Base-by-base conservation (phyloP, 2,329 filamentous ascomycete species). In the Grosmannia serpens region DNA sequence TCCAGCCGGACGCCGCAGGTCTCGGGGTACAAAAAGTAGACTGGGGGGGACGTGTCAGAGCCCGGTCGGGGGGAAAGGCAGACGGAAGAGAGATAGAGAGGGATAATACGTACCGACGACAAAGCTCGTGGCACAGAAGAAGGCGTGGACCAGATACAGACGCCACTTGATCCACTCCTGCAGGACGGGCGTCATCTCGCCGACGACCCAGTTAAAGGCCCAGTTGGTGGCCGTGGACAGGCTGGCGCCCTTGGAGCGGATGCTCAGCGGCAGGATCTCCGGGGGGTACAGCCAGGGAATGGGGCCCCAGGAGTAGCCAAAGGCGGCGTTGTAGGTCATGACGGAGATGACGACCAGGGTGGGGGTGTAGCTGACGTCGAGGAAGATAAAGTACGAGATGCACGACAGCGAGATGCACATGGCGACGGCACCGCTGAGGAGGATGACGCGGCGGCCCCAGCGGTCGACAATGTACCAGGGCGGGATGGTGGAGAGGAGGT, bases 261-360 rank as follows among this genome's bases (percentile, higher is more conserved):
- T 96, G 76, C 91, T 96, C 61, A 99, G 78, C 5, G 94, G 94
- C 50, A 99, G 79, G 62, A 99, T 99, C 78, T 99, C 94, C n/a
- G 94, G 94, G 17, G 94, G 94, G 71, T 97, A 97, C 20, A 99
- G 77, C 94, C 94, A 99, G 10, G 94, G 94, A 62, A 99, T 95
- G 1, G 94, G 94, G 22, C 94, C 94, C 94, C 94, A 99, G 20
- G 81, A 83, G 69, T 91, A 95, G 53, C 94, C 94, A 70, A 97
- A 99, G 9, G 94, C 88, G 6, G 92, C 94, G 68, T 99, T 99
- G 75, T 97, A 99, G 55, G 96, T 87, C 88, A 97, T 96, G 69
- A 99, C 94, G 67, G 95, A 95, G 55, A 95, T 73, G 55, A 97
- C 94, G 3, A 96, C 94, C 69, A 96, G 73, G 8, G 82, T 87